Percentiles rank a stretch among this genome's conserved stretches.
These are phyloP conservation scores for Neurospora sp. DNA, from an alignment of 495 filamentous ascomycete species.

Conservation along the genomic window DNA sequence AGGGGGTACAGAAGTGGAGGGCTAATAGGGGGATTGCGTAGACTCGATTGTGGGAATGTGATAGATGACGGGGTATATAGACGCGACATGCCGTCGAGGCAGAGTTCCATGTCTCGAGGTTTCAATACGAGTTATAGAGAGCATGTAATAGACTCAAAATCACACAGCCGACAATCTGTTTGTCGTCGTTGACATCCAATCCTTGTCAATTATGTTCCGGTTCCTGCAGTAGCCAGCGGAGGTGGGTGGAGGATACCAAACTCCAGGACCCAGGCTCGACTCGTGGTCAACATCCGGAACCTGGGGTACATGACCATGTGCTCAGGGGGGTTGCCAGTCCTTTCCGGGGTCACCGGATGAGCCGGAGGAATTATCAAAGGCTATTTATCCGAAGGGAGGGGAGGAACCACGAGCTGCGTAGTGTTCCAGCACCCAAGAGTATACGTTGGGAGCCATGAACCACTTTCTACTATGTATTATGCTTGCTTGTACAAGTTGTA, in stretches of 20 bases:
- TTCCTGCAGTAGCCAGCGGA: background rate
- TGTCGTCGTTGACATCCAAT: background rate
- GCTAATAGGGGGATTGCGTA: constrained; percentile 40
- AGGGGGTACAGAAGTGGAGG: constrained; percentile 73
- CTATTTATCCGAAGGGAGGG: background rate
- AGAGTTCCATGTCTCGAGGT: background rate
- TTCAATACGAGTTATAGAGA: background rate
- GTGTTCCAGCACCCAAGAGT: too few species aligned
- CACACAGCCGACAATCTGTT: background rate
- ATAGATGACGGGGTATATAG: background rate
- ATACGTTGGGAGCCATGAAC: background rate
- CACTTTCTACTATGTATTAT: background rate
- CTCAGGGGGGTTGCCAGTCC: background rate
- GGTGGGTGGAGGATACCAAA: background rate
- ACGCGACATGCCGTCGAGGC: background rate
- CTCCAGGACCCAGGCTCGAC: background rate
- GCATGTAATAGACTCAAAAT: background rate
- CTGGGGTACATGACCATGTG: background rate
- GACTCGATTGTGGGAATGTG: background rate
- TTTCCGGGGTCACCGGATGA: background rate
- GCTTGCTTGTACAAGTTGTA: background rate
- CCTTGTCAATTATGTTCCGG: background rate
- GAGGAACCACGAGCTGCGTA: too few species aligned
- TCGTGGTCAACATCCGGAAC: background rate
- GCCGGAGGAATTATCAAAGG: background rate